A percentile compares a stretch with the other conserved stretches of the same genome.
phyloP scores from a whole-genome alignment of 371 early-diverging fungal genomes.

The Apophysomyces ossiformis region DNA sequence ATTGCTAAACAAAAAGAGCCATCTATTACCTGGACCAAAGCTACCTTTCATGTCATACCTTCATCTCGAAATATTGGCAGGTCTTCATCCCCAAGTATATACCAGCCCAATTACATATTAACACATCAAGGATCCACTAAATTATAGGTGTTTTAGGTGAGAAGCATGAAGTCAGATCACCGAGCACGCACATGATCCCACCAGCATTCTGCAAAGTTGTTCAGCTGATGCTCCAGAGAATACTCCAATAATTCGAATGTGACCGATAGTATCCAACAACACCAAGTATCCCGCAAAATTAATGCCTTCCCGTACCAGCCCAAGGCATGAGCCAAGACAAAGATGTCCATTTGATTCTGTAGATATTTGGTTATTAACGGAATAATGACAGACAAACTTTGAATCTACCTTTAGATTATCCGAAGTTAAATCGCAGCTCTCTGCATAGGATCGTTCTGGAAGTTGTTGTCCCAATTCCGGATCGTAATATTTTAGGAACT shows the following conservation, averaged over 20 bases:
- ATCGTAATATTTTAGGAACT: slow-evolving; percentile 80
- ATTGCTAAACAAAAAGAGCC: slow-evolving; percentile 50
- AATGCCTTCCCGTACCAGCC: slow-evolving; percentile 97
- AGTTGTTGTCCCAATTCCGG: slow-evolving; percentile 78
- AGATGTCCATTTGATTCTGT: slow-evolving; percentile 88
- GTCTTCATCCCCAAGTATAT: slow-evolving; percentile 94
- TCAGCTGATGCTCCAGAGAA: slow-evolving; percentile 92
- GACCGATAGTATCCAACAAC: slow-evolving; percentile 95
- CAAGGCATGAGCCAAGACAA: slow-evolving; percentile 90
- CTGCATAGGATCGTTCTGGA: slow-evolving; percentile 94
- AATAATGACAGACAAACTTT: background rate
- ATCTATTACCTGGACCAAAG: background rate
- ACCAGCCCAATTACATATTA: slow-evolving; percentile 94
- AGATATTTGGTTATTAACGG: background rate
- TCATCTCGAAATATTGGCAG: slow-evolving; percentile 94
- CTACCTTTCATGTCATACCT: slow-evolving; percentile 48
- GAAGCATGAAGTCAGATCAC: background rate
- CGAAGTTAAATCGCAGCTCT: slow-evolving; percentile 79
- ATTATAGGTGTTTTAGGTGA: background rate
- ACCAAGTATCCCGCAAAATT: slow-evolving; percentile 90
- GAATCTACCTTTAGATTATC: slow-evolving; percentile 72
- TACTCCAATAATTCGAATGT: slow-evolving; percentile 96
- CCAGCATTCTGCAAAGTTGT: slow-evolving; percentile 99
- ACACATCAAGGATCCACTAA: slow-evolving; percentile 96
- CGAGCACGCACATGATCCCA: slow-evolving; percentile 93